Evolutionary conservation across 768 basidiomycete species (phyloP), one percentile per base, ranked within the genome.

Genomic region (Panus rudis): DNA sequence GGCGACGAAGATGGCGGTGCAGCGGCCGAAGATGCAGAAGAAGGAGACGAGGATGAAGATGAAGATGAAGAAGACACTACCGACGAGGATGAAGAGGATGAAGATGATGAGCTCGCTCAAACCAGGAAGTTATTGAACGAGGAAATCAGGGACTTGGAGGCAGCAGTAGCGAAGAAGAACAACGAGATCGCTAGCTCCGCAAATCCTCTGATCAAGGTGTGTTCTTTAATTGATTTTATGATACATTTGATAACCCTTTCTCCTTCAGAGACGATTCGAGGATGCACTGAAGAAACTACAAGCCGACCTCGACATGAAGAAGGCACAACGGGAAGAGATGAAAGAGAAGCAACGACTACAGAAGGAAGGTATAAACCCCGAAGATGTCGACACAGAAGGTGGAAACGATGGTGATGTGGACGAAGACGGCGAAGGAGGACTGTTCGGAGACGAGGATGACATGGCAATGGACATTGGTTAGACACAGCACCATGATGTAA

Each of bases 251-350:
- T 43, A n/a, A 43, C 25, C n/a, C 38, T 12, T 6, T 8, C 27
- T 23, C 25, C 40, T 11, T 6, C 54, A 92, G 84, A 85, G 84
- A 76, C 92, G 92, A 26, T 93, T 94, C 63, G 90, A 93, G 60
- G 92, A 94, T 58, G 84, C 87, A 14, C 63, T 93, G 55, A 88
- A 82, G 69, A 96, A 94, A 63, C 71, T 96, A 37, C 76, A 81
- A 10, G 76, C 79, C 26, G 92, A 96, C 58, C 67, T 93, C 23
- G 92, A 93, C 51, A 80, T 82, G 75, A 93, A 92, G 59, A 65
- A 74, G 8, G 74, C 74, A 1, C 89, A 91, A 57, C 72, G 83
- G 43, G 88, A 91, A 51, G 85, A 84, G 53, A 64, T 91, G 59
- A 80, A 78, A 54, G 87, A 90, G 63, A 72, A 79, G 55, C 81